Evolutionary conservation across 129 eudicot genomes (phyloP), one percentile per base, ranked within the genome.

Genomic region (Tagetes erecta): DNA sequence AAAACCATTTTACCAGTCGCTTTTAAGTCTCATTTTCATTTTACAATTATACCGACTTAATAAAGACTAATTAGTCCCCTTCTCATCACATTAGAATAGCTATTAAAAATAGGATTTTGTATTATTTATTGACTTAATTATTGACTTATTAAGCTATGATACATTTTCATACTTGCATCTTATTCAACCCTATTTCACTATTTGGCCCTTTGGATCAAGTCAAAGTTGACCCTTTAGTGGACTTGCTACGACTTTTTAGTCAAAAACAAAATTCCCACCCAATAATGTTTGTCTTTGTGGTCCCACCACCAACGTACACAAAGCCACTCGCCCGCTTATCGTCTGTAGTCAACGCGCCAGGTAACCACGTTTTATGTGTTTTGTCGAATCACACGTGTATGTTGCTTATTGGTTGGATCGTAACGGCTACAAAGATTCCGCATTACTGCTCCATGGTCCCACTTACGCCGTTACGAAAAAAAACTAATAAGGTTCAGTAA

Each of bases 191-290:
- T 14, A 20, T 20, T 20, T 20, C 27, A 20, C 27, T 55, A 55
- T 56, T 56, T 56, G 37, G 63, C 27, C 63, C 63, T 56, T 56
- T 56, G 10, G 63, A 27, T 56, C 63, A 56, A 57, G 38, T 56
- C 63, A 53, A 53, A 5, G n/a, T 20, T 55, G 27, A 20, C 27
- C 27, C 27, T 20, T 20, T 20, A 20, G 27, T 20, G 27, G 27
- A 20, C 27, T 20, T 20, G 27, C 27, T 20, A 20, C 27, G 27
- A 20, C 27, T 20, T 20, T 20, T 20, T 20, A 20, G 27, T 20
- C 27, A 20, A 7, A 57, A 57, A 30, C 11, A 13, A 6, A 9
- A 3, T 51, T 50, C 36, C n/a, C 13, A 58, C 39, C 39, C 5
- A 58, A 31, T 31, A 31, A 31, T 1, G 8, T 58, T 58, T 8